Evolutionary conservation across 768 basidiomycete species (phyloP).

Genomic region (Mycena olivaceomarginata): DNA sequence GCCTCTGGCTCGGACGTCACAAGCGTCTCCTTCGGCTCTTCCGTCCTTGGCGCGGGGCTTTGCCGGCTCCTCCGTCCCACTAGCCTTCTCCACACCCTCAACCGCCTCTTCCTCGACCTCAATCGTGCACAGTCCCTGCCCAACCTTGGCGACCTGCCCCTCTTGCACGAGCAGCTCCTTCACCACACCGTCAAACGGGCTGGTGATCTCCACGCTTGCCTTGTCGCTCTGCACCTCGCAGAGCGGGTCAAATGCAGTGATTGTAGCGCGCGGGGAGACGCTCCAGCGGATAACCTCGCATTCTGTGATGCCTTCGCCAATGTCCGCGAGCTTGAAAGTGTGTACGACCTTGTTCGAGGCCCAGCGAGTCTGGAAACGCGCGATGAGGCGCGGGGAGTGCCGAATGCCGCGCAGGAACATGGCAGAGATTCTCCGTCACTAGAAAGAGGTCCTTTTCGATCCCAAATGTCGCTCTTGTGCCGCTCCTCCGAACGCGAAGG

Average conservation of each 20-base stretch:
- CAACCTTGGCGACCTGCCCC: conserved; percentile 91
- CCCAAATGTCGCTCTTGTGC: too few species aligned
- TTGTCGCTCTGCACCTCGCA: conserved; percentile 95
- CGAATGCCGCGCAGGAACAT: too few species aligned
- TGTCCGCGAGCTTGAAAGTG: conserved; percentile 46
- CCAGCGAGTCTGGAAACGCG: too few species aligned
- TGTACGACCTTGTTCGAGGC: too few species aligned
- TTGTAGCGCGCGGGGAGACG: conserved; percentile 68
- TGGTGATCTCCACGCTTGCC: conserved; percentile 93
- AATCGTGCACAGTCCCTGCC: conserved; percentile 84
- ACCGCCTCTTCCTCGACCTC: conserved; percentile 80
- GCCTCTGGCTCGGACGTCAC: not conserved
- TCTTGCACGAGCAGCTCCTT: conserved; percentile 85
- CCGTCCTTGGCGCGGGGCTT: conserved; percentile 48
- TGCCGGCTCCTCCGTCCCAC: conserved; percentile 30
- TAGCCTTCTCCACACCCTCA: conserved; percentile 44
- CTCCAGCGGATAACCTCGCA: conserved; percentile 93
- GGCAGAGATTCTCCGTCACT: too few species aligned
- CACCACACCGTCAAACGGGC: conserved; percentile 87
- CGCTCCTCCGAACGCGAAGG: too few species aligned
- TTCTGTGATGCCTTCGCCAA: conserved; percentile 94
- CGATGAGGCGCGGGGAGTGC: too few species aligned
- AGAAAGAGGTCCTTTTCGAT: too few species aligned
- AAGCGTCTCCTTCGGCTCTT: conserved; percentile 59
- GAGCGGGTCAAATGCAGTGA: conserved; percentile 82